Evolutionary conservation across 2,329 filamentous ascomycete species (phyloP).

Genomic region (Hymenoscyphus fraxineus): DNA sequence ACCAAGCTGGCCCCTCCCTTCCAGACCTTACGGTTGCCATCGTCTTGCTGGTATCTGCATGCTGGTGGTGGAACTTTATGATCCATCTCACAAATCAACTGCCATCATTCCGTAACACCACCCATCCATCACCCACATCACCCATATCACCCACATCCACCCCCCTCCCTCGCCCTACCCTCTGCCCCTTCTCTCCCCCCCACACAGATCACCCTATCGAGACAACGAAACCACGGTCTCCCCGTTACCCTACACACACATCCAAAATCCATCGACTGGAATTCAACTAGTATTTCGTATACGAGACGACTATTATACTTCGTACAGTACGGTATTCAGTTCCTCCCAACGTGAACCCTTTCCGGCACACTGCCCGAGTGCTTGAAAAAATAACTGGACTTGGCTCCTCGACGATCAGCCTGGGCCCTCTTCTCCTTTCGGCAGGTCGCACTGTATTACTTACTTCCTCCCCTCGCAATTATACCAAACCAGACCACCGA

Average conservation of each 20-base stretch:
- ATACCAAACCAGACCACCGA: neutral
- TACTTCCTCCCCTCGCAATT: constrained; percentile 16
- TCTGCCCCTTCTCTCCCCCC: neutral
- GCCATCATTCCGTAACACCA: neutral
- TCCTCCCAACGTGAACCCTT: neutral
- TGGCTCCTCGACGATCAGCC: constrained; percentile 9
- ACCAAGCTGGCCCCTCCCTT: constrained; percentile 18
- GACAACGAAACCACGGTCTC: neutral
- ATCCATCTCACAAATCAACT: neutral
- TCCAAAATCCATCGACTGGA: neutral
- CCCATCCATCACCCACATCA: neutral
- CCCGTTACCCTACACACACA: neutral
- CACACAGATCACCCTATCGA: too few species aligned
- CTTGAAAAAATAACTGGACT: neutral
- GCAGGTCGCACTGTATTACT: constrained; percentile 25
- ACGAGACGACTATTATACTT: too few species aligned
- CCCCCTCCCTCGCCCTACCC: neutral
- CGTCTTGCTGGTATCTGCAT: neutral
- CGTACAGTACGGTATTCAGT: too few species aligned
- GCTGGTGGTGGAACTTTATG: neutral
- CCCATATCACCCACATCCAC: neutral
- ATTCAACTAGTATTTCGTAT: neutral
- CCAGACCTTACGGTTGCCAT: neutral
- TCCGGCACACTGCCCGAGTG: neutral
- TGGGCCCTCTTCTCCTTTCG: constrained; percentile 18